Evolutionary conservation across 1,139 yeast species (phyloP).

Genomic region (Debaryomyces subglobosus): DNA sequence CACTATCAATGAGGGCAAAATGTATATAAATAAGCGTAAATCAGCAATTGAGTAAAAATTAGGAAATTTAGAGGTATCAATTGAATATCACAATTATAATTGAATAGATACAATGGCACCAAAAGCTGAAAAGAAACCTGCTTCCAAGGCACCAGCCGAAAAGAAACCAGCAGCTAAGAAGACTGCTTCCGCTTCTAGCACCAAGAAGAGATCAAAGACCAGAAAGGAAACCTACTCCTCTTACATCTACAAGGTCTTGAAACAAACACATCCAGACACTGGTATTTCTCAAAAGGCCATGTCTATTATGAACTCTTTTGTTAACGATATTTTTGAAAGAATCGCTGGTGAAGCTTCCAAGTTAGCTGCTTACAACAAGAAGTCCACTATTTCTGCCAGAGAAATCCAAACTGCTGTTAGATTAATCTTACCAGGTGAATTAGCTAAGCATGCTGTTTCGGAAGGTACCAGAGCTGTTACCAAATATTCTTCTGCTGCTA

Average conservation of each 20-base stretch:
- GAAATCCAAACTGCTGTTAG: conserved; percentile 99
- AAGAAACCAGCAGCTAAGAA: conserved; percentile 96
- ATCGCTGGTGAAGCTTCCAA: conserved; percentile 98
- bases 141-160: conserved; percentile 97
- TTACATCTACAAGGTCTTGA: conserved; percentile 96
- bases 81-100: conserved; percentile 1
- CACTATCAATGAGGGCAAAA: conserved; percentile 13
- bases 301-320: conserved; percentile 99
- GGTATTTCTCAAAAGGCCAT: conserved; percentile 99
- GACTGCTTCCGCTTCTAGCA: conserved; percentile 72
- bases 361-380: conserved; percentile 99
- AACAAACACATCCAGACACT: conserved; percentile 99
- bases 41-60: conserved; percentile 7
- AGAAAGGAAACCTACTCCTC: conserved; percentile 99
- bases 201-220: conserved; percentile 94
- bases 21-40: conserved; percentile 16
- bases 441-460: conserved; percentile 98
- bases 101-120: conserved; percentile 73
- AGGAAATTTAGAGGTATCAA: conserved; percentile 1
- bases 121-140: conserved; percentile 98
- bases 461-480: conserved; percentile 99
- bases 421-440: conserved; percentile 98
- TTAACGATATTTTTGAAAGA: conserved; percentile 94
- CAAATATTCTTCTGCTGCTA: conserved; percentile 91
- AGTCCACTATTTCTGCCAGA: conserved; percentile 98